A percentile compares a stretch with the other conserved stretches of the same genome.
These are phyloP conservation scores for Vitis rupestris DNA, from an alignment of 164 flowering plant species.

Conservation along the genomic window DNA sequence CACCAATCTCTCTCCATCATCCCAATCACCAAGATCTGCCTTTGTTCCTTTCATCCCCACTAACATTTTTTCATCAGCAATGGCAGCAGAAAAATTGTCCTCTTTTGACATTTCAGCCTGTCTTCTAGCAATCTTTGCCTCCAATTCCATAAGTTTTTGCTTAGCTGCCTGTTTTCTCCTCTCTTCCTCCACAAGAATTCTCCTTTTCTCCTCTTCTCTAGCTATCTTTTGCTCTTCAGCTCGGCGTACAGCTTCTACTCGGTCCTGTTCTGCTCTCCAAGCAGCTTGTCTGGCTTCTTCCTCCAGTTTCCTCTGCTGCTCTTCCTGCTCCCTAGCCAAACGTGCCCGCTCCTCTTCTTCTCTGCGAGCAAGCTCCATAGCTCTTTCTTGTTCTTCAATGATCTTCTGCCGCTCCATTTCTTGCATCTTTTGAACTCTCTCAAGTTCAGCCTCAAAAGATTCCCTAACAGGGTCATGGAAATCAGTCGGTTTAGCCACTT, in stretches of 20 bases:
- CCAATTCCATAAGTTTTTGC: conserved; percentile 88
- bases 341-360: conserved; percentile 89
- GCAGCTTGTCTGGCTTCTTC: conserved; percentile 92
- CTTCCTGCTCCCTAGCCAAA: conserved; percentile 76
- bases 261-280: conserved; percentile 92
- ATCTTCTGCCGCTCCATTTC: conserved; percentile 81
- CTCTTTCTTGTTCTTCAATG: conserved; percentile 86
- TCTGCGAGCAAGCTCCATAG: conserved; percentile 72
- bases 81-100: conserved; percentile 26
- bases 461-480: conserved; percentile 94
- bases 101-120: conserved; percentile 44
- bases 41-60: conserved; percentile 39
- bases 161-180: conserved; percentile 96
- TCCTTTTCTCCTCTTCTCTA: conserved; percentile 84
- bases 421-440: conserved; percentile 91
- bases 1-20: conserved; percentile 89
- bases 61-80: conserved; percentile 37
- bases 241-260: conserved; percentile 52
- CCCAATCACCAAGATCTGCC: conserved; percentile 72
- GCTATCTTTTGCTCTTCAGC: conserved; percentile 82
- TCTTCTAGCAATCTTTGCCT: conserved; percentile 83
- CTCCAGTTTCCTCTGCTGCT: conserved; percentile 64
- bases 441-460: conserved; percentile 98
- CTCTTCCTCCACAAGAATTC: conserved; percentile 79
- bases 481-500: conserved; percentile 56